Evolutionary conservation across 192 early-diverging fungal genomes (phyloP), one percentile per base, ranked within the genome.

Genomic region (Coemansia sp.): DNA sequence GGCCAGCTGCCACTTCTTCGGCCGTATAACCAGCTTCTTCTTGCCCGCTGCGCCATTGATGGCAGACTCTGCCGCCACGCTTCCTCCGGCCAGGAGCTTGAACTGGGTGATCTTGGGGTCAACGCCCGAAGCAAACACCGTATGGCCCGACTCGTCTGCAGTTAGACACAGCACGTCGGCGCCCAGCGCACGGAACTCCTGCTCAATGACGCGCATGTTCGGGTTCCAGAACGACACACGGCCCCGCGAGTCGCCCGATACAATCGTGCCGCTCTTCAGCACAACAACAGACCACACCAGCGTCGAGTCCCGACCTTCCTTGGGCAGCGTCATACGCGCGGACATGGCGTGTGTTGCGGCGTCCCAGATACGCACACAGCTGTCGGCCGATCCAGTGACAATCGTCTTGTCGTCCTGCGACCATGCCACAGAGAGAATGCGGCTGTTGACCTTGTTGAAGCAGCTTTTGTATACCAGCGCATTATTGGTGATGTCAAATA

Each of bases 151-250:
- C 28, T 61, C 39, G 68, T 84, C 84, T 14, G 83, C 85, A 14
- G 87, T 89, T 58, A 99, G 71, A 57, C 92, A 94, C 6, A 99
- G 85, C 31, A 97, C 92, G 76, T 96, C 94, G 0, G 96, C 94
- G 33, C 81, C 85, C 59, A 96, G 93, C 3, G 90, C 86, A 28
- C 82, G 85, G 58, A 94, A 79, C 8, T 85, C 85, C 66, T 92
- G 89, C 56, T 85, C 72, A 24, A 92, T 74, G 16, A 90, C 92
- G 23, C 85, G 87, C 67, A 84, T 77, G 9, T 76, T 65, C 28
- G 82, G 78, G 74, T 95, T 89, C 93, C 94, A 99, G 74, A 96
- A 96, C 65, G 87, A 84, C 20, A 99, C 91, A 43, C 90, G 85
- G 36, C 96, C 96, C 9, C 93, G 78, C 6, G 96, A 96, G 79